Conservation (phyloP, 2,329 filamentous ascomycete genomes). For the Scytalidium sp. region DNA sequence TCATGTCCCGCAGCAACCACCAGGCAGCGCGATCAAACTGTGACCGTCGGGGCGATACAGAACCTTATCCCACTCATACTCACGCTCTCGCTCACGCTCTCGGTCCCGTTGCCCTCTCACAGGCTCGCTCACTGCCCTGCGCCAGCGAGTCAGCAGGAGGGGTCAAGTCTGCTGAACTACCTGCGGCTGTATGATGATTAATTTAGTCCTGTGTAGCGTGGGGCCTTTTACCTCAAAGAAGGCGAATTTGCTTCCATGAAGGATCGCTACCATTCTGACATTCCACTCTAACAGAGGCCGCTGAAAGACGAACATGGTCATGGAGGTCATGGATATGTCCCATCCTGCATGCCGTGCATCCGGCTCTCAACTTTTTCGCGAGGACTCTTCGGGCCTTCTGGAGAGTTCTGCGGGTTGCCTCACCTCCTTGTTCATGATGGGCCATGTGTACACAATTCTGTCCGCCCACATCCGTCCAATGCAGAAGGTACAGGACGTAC, state of each 20-base stretch:
- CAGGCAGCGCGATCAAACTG: not conserved
- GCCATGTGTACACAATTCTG: too few relatives aligned
- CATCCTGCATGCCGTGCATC: not conserved
- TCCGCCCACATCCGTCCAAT: too few relatives aligned
- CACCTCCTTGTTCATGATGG: not conserved
- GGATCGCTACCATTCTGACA: not conserved
- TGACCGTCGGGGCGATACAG: too few relatives aligned
- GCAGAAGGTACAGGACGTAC: too few relatives aligned
- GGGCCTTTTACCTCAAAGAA: too few relatives aligned
- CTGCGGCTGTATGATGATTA: not conserved
- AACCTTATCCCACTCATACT: too few relatives aligned
- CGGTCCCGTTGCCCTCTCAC: too few relatives aligned
- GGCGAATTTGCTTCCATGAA: too few relatives aligned
- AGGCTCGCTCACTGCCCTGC: not conserved
- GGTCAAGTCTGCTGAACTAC: not conserved
- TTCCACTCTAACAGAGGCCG: not conserved
- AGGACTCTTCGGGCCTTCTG: not conserved
- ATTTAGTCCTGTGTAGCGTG: too few relatives aligned
- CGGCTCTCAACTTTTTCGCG: not conserved
- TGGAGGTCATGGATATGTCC: not conserved
- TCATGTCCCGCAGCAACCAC: slow-evolving; percentile 1
- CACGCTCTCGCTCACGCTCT: too few relatives aligned
- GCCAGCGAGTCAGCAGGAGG: not conserved
- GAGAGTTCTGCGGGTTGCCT: not conserved
- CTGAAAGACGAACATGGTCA: not conserved